Evolutionary conservation across 371 early-diverging fungal genomes (phyloP), one percentile per base, ranked within the genome.

Genomic region (Lichtheimia corymbifera): DNA sequence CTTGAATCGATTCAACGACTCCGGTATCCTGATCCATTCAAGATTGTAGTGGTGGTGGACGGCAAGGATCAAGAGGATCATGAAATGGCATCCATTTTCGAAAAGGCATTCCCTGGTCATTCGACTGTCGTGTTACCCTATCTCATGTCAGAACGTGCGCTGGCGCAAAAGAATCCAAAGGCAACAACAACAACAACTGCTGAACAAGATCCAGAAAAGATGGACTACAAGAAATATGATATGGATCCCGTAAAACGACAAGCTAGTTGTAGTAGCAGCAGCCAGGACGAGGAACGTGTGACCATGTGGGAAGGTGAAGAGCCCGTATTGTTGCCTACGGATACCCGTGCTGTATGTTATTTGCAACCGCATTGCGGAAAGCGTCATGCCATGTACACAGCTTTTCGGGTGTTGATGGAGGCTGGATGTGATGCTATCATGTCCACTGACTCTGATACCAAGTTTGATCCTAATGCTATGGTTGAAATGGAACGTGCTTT

Each of bases 361-460:
- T 62, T 84, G 59, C 83, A 84, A 41, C 84, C 85, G 1, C 88
- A 87, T 61, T 73, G 79, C 6, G 87, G 86, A 40, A 88, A 87
- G 56, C 72, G 87, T 6, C 74, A 80, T 52, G 88, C 88, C 5
- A 88, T 88, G 88, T 85, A 85, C 58, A 86, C 84, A 0, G 88
- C 84, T 2, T 85, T 88, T 55, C 75, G 82, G 11, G 72, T 83
- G 0, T 50, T 84, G 44, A 67, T 84, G 58, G 82, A 80, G 18
- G 71, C 78, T 14, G 84, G 80, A 0, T 75, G 83, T 35, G 85
- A 87, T 13, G 78, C 83, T 3, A 76, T 88, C 15, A 79, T 88
- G 64, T 77, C 85, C 0, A 88, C 88, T 0, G 88, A 87, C 58
- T 87, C 87, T 3, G 88, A 88, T 67, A 88, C 88, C 4, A 71